phyloP scores from a whole-genome alignment of 2,329 filamentous ascomycete genomes.

The Fusarium zealandicum region DNA sequence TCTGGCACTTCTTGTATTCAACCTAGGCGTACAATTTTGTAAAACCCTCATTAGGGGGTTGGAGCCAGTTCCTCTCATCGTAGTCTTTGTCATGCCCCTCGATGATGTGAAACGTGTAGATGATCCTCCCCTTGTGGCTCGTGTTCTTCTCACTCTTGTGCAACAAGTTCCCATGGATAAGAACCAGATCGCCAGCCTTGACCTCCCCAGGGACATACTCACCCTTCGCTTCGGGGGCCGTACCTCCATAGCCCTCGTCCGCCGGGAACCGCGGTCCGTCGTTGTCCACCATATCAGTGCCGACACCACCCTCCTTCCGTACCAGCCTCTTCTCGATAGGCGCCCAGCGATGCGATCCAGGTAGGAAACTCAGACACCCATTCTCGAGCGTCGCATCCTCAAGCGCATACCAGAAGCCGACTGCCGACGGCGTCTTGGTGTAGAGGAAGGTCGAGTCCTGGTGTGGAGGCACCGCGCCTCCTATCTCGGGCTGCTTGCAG shows the following conservation, averaged over 20 bases:
- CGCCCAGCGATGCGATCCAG: slow-evolving; percentile 79
- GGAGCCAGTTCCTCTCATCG: slow-evolving; percentile 91
- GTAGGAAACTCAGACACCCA: slow-evolving; percentile 86
- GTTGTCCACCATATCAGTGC: slow-evolving; percentile 78
- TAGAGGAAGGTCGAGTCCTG: slow-evolving; percentile 94
- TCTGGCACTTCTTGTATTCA: neutral
- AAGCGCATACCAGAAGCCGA: slow-evolving; percentile 97
- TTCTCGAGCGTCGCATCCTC: slow-evolving; percentile 90
- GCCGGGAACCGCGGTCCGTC: slow-evolving; percentile 68
- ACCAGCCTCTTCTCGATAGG: slow-evolving; percentile 79
- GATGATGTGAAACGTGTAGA: slow-evolving; percentile 98
- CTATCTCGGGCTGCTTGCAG: slow-evolving; percentile 97
- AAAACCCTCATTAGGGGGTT: slow-evolving; percentile 82
- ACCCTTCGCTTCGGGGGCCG: slow-evolving; percentile 48
- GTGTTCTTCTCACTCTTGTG: slow-evolving; percentile 96
- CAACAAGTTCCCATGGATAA: slow-evolving; percentile 94
- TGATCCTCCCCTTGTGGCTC: slow-evolving; percentile 85
- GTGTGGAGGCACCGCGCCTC: slow-evolving; percentile 87
- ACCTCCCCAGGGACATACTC: slow-evolving; percentile 83
- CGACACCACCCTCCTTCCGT: slow-evolving; percentile 58
- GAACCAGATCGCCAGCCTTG: slow-evolving; percentile 85
- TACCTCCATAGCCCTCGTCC: slow-evolving; percentile 56
- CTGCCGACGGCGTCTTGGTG: slow-evolving; percentile 84
- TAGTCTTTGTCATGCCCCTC: slow-evolving; percentile 79
- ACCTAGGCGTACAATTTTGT: slow-evolving; percentile 64